Percentiles rank a stretch among this genome's conserved stretches.
phyloP scores from a whole-genome alignment of 164 flowering plant species.

The Santalum album region DNA sequence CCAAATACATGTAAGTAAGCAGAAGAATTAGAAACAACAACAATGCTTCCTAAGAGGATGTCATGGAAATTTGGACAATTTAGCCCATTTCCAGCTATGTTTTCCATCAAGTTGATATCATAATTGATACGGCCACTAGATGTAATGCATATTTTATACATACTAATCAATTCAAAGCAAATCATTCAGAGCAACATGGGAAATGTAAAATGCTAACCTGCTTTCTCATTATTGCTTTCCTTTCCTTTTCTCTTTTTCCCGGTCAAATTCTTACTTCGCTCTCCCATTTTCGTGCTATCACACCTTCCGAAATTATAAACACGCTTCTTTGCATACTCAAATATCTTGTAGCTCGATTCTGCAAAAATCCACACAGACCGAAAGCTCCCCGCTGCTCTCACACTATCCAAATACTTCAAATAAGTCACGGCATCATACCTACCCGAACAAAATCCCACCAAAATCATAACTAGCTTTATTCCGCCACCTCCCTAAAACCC shows the following conservation, averaged over 20 bases:
- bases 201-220: constrained; percentile 24
- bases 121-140: background rate
- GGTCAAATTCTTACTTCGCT: constrained; percentile 21
- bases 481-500: too few relatives aligned
- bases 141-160: too few relatives aligned
- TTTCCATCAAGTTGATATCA: too few relatives aligned
- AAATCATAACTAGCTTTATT: constrained; percentile 3
- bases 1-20: constrained; percentile 7
- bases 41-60: too few relatives aligned
- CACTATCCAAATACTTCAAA: constrained; percentile 90
- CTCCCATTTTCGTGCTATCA: constrained; percentile 33
- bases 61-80: too few relatives aligned
- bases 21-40: background rate
- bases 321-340: constrained; percentile 90
- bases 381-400: constrained; percentile 92
- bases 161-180: too few relatives aligned
- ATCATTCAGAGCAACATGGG: background rate
- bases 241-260: constrained; percentile 60
- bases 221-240: constrained; percentile 20
- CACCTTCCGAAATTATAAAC: constrained; percentile 59
- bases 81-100: background rate
- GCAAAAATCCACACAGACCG: constrained; percentile 97
- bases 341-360: constrained; percentile 90
- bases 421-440: constrained; percentile 95
- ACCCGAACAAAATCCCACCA: constrained; percentile 8